Conservation (phyloP, 2,329 filamentous ascomycete species). For the Colletotrichum eremochloae region DNA sequence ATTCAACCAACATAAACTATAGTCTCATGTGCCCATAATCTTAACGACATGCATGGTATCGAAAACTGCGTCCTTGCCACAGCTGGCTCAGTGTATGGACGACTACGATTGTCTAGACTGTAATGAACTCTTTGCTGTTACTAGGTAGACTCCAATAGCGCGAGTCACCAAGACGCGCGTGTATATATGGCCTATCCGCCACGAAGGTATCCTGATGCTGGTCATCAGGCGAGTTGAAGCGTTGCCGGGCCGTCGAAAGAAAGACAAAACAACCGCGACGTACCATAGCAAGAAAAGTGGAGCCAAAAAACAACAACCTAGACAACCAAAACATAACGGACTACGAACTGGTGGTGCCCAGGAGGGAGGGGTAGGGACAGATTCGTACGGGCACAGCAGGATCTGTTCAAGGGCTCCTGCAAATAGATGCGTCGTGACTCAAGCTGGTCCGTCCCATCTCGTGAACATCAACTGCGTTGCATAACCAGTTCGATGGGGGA, state of each 20-base stretch:
- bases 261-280: slow-evolving; percentile 4
- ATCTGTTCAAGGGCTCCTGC: not conserved
- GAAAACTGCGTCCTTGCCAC: not conserved
- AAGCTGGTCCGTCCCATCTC: too few species aligned
- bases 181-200: not conserved
- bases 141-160: not conserved
- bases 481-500: not conserved
- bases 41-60: not conserved
- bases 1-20: not conserved
- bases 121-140: accelerated
- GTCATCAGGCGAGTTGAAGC: not conserved
- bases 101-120: not conserved
- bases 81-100: not conserved
- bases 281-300: slow-evolving; percentile 9
- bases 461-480: not conserved
- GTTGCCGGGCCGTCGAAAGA: slow-evolving; percentile 2
- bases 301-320: not conserved
- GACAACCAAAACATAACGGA: not conserved
- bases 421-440: not conserved
- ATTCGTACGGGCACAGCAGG: not conserved
- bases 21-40: not conserved
- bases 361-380: not conserved
- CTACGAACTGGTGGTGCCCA: not conserved
- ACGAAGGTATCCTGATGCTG: not conserved
- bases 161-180: not conserved